Conservation (phyloP, 2,329 filamentous ascomycete genomes). For the Fusarium chuoi region DNA sequence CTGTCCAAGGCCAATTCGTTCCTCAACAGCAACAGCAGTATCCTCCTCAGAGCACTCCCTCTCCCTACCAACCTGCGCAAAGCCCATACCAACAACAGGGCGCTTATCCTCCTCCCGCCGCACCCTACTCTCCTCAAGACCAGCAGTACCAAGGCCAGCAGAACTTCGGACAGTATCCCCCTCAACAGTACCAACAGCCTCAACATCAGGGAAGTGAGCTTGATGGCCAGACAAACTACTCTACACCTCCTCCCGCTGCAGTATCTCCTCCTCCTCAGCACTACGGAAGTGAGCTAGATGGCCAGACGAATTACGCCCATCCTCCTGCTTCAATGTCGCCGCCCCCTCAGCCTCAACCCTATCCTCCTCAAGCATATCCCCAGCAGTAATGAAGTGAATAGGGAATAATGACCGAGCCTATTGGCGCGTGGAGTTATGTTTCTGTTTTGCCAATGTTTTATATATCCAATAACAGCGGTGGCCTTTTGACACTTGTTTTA, state of each 20-base stretch:
- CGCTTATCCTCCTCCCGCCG: slow-evolving; percentile 39
- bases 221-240: slow-evolving; percentile 25
- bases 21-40: slow-evolving; percentile 27
- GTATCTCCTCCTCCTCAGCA: slow-evolving; percentile 6
- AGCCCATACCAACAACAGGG: slow-evolving; percentile 46
- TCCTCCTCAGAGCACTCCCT: slow-evolving; percentile 17
- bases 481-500: not conserved
- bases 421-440: slow-evolving; percentile 11
- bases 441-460: not conserved
- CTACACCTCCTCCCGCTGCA: slow-evolving; percentile 20
- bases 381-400: slow-evolving; percentile 1
- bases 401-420: not conserved
- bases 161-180: slow-evolving; percentile 35
- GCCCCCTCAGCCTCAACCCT: slow-evolving; percentile 34
- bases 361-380: slow-evolving; percentile 7
- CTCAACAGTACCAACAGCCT: slow-evolving; percentile 38
- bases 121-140: slow-evolving; percentile 38
- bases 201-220: slow-evolving; percentile 28
- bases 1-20: slow-evolving; percentile 9
- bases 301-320: slow-evolving; percentile 28
- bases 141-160: slow-evolving; percentile 33
- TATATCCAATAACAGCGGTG: slow-evolving; percentile 3
- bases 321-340: slow-evolving; percentile 25
- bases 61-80: slow-evolving; percentile 36
- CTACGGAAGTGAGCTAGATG: slow-evolving; percentile 31